A percentile compares a stretch with the other conserved stretches of the same genome.
Evolutionary conservation across 805 yeast species (phyloP).

Genomic region (Barnettozyma sucrosica): DNA sequence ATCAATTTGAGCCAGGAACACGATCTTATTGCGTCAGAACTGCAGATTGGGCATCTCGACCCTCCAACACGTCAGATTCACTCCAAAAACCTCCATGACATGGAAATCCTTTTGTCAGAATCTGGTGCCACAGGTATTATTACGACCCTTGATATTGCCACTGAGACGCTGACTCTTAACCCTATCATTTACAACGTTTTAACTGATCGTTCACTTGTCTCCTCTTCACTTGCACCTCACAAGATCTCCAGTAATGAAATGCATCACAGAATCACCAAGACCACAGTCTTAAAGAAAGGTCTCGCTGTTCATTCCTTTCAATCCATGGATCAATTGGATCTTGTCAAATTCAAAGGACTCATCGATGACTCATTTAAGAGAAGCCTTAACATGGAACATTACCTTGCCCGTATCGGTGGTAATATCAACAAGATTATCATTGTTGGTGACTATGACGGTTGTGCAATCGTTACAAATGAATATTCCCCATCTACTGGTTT

Average conservation of each 20-base stretch:
- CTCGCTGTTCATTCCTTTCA: constrained; percentile 22
- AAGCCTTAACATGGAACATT: constrained; percentile 57
- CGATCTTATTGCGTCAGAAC: constrained; percentile 56
- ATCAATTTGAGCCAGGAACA: constrained; percentile 82
- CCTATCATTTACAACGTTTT: constrained; percentile 86
- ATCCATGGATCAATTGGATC: constrained; percentile 31
- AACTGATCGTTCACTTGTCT: constrained; percentile 86
- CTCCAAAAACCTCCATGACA: constrained; percentile 56
- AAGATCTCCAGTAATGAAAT: constrained; percentile 25
- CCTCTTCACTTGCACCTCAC: constrained; percentile 80
- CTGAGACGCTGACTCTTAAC: constrained; percentile 45
- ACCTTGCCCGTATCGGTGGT: constrained; percentile 58
- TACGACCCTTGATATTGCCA: constrained; percentile 77
- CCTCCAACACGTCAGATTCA: constrained; percentile 48
- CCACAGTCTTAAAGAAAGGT: constrained; percentile 79
- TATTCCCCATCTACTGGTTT: constrained; percentile 21
- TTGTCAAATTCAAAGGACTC: constrained; percentile 49
- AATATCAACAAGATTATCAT: constrained; percentile 71
- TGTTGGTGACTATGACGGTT: constrained; percentile 94
- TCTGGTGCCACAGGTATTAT: constrained; percentile 71
- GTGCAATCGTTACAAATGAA: constrained; percentile 89
- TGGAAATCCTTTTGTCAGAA: constrained; percentile 49
- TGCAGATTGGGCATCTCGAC: constrained; percentile 49
- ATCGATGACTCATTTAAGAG: constrained; percentile 78
- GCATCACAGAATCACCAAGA: constrained; percentile 32